A percentile compares a stretch with the other conserved stretches of the same genome.
Conservation (phyloP, 306 rosid species). For the Cercis canadensis region DNA sequence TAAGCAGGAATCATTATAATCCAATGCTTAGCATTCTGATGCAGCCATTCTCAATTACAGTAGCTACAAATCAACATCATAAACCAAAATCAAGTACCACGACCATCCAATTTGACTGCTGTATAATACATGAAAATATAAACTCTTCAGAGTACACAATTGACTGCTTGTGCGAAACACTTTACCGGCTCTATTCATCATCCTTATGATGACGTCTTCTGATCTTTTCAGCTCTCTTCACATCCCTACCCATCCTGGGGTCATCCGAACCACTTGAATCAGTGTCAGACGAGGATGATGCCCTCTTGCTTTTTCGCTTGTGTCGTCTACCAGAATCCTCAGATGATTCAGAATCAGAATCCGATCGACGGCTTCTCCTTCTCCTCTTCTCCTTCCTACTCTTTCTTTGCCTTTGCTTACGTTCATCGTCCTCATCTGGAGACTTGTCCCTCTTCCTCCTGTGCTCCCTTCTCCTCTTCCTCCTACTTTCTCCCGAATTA, state of each 20-base stretch:
- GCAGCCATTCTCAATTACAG: no score
- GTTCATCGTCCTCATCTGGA: constrained; percentile 41
- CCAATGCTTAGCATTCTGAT: no score
- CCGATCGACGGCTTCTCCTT: constrained; percentile 64
- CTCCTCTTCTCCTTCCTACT: constrained; percentile 67
- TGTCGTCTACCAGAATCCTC: constrained; percentile 55
- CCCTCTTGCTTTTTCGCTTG: constrained; percentile 63
- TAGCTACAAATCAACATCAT: neutral
- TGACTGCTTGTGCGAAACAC: neutral
- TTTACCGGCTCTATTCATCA: constrained; percentile 49
- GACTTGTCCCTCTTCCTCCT: constrained; percentile 52
- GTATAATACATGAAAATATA: constrained; percentile 5
- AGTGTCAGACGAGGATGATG: constrained; percentile 52
- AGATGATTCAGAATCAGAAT: constrained; percentile 71
- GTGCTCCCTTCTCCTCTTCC: constrained; percentile 61
- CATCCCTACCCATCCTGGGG: constrained; percentile 58
- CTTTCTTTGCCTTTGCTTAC: constrained; percentile 39
- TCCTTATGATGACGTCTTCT: constrained; percentile 50
- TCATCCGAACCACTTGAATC: constrained; percentile 56
- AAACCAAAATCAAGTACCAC: neutral
- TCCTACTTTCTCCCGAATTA: constrained; percentile 59
- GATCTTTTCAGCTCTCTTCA: constrained; percentile 68
- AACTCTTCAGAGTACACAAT: constrained; percentile 1
- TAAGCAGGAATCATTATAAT: no score
- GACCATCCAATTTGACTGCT: constrained; percentile 5